Evolutionary conservation across 2,329 filamentous ascomycete species (phyloP).

Genomic region (Hymenoscyphus linearis): DNA sequence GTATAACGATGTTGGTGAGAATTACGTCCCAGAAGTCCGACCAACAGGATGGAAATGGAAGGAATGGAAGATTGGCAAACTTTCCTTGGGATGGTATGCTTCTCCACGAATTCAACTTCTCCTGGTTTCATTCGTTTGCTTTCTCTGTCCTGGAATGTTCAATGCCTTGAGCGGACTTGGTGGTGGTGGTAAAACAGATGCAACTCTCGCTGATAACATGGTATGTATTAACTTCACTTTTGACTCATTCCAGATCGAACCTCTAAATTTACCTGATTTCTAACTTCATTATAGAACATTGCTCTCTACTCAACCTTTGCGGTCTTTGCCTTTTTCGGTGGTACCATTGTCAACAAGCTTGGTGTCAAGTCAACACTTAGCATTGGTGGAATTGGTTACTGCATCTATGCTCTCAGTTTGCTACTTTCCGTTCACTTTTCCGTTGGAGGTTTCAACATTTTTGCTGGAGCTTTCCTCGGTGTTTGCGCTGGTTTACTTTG

Average conservation of each 20-base stretch:
- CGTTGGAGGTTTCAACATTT: constrained; percentile 66
- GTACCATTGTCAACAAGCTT: constrained; percentile 71
- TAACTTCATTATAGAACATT: constrained; percentile 30
- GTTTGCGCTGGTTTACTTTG: constrained; percentile 75
- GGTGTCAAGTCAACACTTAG: constrained; percentile 64
- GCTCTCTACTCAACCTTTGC: constrained; percentile 48
- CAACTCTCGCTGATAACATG: constrained; percentile 44
- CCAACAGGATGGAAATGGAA: constrained; percentile 62
- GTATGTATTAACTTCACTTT: constrained; percentile 17
- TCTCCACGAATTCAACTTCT: constrained; percentile 67
- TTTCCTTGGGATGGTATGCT: constrained; percentile 61
- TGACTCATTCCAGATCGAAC: background rate
- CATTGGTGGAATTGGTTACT: constrained; percentile 72
- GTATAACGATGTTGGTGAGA: background rate
- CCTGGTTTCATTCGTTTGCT: constrained; percentile 66
- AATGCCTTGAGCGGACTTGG: constrained; percentile 63
- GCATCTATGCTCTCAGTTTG: constrained; percentile 66
- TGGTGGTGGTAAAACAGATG: constrained; percentile 55
- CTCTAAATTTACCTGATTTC: background rate
- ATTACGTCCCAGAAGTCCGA: background rate
- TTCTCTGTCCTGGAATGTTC: constrained; percentile 69
- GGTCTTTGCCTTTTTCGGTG: constrained; percentile 63
- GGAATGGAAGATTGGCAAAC: constrained; percentile 47
- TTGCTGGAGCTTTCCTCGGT: constrained; percentile 71
- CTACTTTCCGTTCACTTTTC: constrained; percentile 65